Evolutionary conservation across 495 filamentous ascomycete genomes (phyloP).

Genomic region (Neurospora sp.): DNA sequence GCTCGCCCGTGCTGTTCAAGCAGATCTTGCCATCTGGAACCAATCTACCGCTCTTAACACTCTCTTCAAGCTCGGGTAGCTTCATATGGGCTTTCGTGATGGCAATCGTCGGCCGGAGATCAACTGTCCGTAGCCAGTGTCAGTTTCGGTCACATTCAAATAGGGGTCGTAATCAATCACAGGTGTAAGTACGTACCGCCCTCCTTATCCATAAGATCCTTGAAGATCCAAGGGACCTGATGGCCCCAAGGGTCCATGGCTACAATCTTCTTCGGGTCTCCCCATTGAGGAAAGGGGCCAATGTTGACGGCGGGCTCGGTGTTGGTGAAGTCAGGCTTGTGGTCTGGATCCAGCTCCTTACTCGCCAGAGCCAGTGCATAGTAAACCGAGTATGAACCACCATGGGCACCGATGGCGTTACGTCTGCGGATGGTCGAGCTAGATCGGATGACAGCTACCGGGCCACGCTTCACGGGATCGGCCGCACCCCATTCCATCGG

Average conservation of each 20-base stretch:
- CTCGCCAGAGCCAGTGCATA: constrained; percentile 89
- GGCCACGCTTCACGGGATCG: constrained; percentile 66
- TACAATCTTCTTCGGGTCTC: constrained; percentile 87
- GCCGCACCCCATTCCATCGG: constrained; percentile 79
- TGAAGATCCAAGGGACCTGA: constrained; percentile 72
- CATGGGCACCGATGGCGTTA: constrained; percentile 79
- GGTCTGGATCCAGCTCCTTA: constrained; percentile 73
- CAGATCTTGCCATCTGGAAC: constrained; percentile 87
- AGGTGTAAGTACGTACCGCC: constrained; percentile 28
- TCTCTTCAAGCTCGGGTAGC: constrained; percentile 83
- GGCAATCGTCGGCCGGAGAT: constrained; percentile 89
- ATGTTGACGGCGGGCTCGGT: constrained; percentile 83
- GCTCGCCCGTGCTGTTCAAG: constrained; percentile 69
- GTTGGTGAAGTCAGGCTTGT: constrained; percentile 87
- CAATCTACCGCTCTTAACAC: constrained; percentile 68
- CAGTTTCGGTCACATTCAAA: constrained; percentile 1
- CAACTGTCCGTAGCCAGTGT: constrained; percentile 38
- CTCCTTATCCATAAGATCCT: constrained; percentile 56
- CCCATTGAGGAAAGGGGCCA: constrained; percentile 83
- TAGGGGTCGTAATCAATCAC: not conserved
- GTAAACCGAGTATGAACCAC: constrained; percentile 96
- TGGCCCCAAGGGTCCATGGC: constrained; percentile 96
- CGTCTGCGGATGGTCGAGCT: constrained; percentile 69
- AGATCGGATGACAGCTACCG: constrained; percentile 79
- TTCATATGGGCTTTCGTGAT: constrained; percentile 96